Conservation (phyloP, 2,329 filamentous ascomycete genomes). For the Diaporthe ilicicola region DNA sequence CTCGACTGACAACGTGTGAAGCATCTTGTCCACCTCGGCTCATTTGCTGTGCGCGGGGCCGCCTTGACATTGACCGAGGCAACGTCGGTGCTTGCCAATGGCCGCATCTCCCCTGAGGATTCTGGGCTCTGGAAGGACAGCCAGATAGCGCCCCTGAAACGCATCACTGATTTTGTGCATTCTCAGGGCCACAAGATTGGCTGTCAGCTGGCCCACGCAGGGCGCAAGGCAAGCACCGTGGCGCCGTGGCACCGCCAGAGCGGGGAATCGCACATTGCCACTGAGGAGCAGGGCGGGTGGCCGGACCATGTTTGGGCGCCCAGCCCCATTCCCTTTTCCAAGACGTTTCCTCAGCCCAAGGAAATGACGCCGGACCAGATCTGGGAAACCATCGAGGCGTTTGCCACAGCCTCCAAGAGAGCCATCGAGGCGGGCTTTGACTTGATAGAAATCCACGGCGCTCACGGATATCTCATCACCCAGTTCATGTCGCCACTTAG, state of each 20-base stretch:
- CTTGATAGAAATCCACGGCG: constrained; percentile 73
- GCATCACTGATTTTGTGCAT: constrained; percentile 81
- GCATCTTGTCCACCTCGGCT: constrained; percentile 76
- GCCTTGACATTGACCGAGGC: constrained; percentile 81
- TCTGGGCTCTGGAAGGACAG: constrained; percentile 84
- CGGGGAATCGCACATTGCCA: constrained; percentile 59
- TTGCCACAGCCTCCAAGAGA: constrained; percentile 64
- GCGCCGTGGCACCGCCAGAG: constrained; percentile 71
- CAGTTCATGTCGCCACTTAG: constrained; percentile 70
- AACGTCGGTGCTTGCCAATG: constrained; percentile 76
- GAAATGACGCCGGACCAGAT: constrained; percentile 77
- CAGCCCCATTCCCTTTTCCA: constrained; percentile 65
- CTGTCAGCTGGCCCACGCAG: constrained; percentile 85
- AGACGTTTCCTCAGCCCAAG: constrained; percentile 67
- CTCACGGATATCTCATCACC: constrained; percentile 73
- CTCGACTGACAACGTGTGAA: not conserved
- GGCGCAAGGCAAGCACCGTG: constrained; percentile 70
- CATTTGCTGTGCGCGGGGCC: constrained; percentile 79
- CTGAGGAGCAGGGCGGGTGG: constrained; percentile 63
- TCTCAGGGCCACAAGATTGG: constrained; percentile 79
- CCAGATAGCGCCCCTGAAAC: constrained; percentile 77
- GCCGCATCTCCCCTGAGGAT: constrained; percentile 85
- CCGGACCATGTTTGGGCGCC: constrained; percentile 62
- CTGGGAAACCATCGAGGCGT: constrained; percentile 68
- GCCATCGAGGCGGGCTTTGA: constrained; percentile 78